Conservation (phyloP, 163 green algal species). For the Volvox carteri region DNA sequence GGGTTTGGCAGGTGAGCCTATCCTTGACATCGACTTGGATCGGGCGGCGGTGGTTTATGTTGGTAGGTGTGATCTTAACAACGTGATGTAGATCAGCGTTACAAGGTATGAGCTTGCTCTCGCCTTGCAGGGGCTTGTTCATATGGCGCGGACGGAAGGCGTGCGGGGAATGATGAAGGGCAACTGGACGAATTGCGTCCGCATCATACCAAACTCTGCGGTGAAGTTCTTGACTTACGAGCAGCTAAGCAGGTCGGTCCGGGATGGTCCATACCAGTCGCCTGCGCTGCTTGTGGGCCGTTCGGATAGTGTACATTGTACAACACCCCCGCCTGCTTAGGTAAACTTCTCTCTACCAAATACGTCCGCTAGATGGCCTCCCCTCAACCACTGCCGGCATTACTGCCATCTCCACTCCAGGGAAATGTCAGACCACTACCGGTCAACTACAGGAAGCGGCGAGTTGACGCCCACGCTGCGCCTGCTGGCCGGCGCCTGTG, state of each 20-base stretch:
- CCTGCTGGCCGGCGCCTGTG: constrained; percentile 89
- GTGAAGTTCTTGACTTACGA: constrained; percentile 97
- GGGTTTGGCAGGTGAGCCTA: constrained; percentile 85
- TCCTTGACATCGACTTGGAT: constrained; percentile 8
- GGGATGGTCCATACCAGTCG: background rate
- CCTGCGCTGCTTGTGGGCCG: no score
- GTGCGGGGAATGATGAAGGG: constrained; percentile 93
- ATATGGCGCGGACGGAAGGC: constrained; percentile 92
- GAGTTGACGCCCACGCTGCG: constrained; percentile 91
- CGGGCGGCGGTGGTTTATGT: constrained; percentile 14
- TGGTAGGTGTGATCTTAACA: no score
- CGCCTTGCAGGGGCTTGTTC: constrained; percentile 83
- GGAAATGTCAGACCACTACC: constrained; percentile 81
- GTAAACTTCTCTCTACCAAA: background rate
- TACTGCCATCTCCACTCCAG: constrained; percentile 46
- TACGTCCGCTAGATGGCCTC: background rate
- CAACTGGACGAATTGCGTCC: constrained; percentile 98
- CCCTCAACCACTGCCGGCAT: background rate
- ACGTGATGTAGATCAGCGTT: no score
- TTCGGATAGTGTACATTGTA: background rate
- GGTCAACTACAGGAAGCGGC: constrained; percentile 84
- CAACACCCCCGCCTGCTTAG: background rate
- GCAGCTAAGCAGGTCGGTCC: constrained; percentile 80
- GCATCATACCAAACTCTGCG: constrained; percentile 98
- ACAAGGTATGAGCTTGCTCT: no score